Conservation (phyloP, 2,329 filamentous ascomycete genomes). For the Diaporthe australafricana region DNA sequence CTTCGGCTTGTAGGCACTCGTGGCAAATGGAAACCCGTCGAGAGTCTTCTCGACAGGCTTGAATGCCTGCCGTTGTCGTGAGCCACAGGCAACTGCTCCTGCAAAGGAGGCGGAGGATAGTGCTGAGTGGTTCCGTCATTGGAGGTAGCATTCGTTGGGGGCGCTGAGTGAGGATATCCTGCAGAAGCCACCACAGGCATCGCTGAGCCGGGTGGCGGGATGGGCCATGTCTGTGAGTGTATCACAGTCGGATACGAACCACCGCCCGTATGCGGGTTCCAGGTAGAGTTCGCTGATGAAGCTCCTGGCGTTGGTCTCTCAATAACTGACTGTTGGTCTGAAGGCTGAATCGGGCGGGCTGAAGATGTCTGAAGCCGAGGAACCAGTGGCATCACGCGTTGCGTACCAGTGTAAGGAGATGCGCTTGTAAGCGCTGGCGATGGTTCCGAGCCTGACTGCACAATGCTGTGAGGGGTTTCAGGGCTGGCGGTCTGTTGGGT, state of each 20-base stretch:
- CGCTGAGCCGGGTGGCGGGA: slow-evolving; percentile 43
- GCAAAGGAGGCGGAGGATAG: slow-evolving; percentile 52
- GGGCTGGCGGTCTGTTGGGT: slow-evolving; percentile 36
- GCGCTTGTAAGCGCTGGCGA: slow-evolving; percentile 28
- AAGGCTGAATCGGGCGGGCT: slow-evolving; percentile 38
- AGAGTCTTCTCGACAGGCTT: slow-evolving; percentile 54
- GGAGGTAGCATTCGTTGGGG: slow-evolving; percentile 46
- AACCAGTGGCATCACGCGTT: slow-evolving; percentile 37
- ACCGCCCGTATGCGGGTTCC: slow-evolving; percentile 39
- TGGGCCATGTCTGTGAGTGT: slow-evolving; percentile 61
- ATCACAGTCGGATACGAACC: slow-evolving; percentile 42
- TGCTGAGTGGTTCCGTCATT: slow-evolving; percentile 49
- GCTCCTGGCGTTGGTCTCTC: slow-evolving; percentile 21
- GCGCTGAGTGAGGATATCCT: slow-evolving; percentile 57
- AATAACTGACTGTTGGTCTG: slow-evolving; percentile 37
- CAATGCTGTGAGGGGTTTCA: background rate
- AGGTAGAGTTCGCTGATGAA: slow-evolving; percentile 35
- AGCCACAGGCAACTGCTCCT: slow-evolving; percentile 53
- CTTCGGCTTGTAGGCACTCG: slow-evolving; percentile 52
- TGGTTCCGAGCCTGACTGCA: slow-evolving; percentile 23
- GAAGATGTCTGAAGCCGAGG: slow-evolving; percentile 39
- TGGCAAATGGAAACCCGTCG: slow-evolving; percentile 56
- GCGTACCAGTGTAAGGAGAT: slow-evolving; percentile 37
- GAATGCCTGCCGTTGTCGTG: slow-evolving; percentile 51
- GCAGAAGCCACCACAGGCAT: slow-evolving; percentile 37